Conservation (phyloP, 495 filamentous ascomycete species). For the Xylaria castorea region DNA sequence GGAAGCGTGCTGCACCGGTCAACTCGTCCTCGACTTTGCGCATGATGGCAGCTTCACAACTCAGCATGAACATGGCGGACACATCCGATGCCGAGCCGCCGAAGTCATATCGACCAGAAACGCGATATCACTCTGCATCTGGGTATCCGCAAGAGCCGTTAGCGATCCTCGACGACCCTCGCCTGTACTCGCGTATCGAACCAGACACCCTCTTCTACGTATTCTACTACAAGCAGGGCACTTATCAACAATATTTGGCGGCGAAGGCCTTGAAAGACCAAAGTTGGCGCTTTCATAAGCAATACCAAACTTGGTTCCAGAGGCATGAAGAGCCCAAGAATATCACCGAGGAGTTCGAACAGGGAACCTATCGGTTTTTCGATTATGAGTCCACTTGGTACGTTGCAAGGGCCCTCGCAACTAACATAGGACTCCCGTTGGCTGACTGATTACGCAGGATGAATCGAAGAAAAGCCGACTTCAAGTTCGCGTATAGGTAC, state of each 20-base stretch:
- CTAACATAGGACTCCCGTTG: not conserved
- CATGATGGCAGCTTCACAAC: conserved; percentile 74
- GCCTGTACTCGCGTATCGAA: conserved; percentile 86
- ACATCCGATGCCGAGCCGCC: conserved; percentile 81
- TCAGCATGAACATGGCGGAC: conserved; percentile 67
- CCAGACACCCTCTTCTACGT: conserved; percentile 98
- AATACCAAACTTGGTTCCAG: conserved; percentile 99
- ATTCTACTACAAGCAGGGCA: conserved; percentile 97
- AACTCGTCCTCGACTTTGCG: conserved; percentile 70
- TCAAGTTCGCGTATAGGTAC: conserved; percentile 98
- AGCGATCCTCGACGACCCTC: conserved; percentile 86
- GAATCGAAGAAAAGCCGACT: conserved; percentile 98
- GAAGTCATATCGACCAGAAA: conserved; percentile 80
- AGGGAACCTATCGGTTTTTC: conserved; percentile 98
- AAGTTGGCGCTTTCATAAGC: conserved; percentile 99
- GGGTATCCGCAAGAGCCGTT: conserved; percentile 94
- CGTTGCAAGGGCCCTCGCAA: conserved; percentile 44
- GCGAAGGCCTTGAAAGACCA: conserved; percentile 95
- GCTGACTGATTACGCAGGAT: conserved; percentile 68
- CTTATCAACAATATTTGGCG: conserved; percentile 95
- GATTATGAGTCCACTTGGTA: conserved; percentile 99
- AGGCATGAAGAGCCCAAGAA: conserved; percentile 97
- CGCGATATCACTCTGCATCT: conserved; percentile 67
- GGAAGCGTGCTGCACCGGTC: conserved; percentile 64
- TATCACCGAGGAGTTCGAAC: conserved; percentile 98